phyloP scores from a whole-genome alignment of 2,329 filamentous ascomycete genomes.

The Volutella citrinella region DNA sequence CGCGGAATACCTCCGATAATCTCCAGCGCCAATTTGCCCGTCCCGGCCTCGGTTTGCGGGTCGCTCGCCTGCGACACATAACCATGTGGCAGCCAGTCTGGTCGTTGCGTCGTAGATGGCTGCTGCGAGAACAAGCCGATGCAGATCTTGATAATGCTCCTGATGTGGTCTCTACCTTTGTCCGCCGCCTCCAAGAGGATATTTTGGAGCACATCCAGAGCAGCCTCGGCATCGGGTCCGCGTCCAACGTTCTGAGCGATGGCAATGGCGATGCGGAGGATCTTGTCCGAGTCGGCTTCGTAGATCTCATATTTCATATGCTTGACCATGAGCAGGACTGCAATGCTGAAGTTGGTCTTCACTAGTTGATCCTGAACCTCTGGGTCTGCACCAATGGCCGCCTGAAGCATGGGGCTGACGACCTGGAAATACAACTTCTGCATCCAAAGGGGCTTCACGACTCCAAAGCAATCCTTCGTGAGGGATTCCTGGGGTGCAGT shows the following conservation, averaged over 20 bases:
- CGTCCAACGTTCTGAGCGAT: slow-evolving; percentile 40
- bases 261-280: slow-evolving; percentile 49
- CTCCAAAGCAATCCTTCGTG: slow-evolving; percentile 39
- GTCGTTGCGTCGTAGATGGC: slow-evolving; percentile 20
- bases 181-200: slow-evolving; percentile 46
- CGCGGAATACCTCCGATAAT: slow-evolving; percentile 47
- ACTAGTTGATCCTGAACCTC: slow-evolving; percentile 24
- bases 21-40: slow-evolving; percentile 45
- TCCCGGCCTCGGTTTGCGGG: slow-evolving; percentile 28
- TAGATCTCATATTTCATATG: slow-evolving; percentile 51
- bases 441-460: slow-evolving; percentile 43
- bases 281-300: slow-evolving; percentile 44
- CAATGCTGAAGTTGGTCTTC: slow-evolving; percentile 43
- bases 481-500: slow-evolving; percentile 39
- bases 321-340: slow-evolving; percentile 46
- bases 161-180: slow-evolving; percentile 45
- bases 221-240: slow-evolving; percentile 44
- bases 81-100: slow-evolving; percentile 29
- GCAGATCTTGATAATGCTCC: slow-evolving; percentile 46
- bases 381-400: slow-evolving; percentile 34
- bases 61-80: slow-evolving; percentile 15
- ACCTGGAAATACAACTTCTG: slow-evolving; percentile 50
- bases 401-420: slow-evolving; percentile 42
- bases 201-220: slow-evolving; percentile 46
- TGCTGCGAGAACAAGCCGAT: slow-evolving; percentile 36